These are phyloP conservation scores for Aspergillus clavatus DNA, from an alignment of 2,329 filamentous ascomycete genomes.

Conservation along the genomic window DNA sequence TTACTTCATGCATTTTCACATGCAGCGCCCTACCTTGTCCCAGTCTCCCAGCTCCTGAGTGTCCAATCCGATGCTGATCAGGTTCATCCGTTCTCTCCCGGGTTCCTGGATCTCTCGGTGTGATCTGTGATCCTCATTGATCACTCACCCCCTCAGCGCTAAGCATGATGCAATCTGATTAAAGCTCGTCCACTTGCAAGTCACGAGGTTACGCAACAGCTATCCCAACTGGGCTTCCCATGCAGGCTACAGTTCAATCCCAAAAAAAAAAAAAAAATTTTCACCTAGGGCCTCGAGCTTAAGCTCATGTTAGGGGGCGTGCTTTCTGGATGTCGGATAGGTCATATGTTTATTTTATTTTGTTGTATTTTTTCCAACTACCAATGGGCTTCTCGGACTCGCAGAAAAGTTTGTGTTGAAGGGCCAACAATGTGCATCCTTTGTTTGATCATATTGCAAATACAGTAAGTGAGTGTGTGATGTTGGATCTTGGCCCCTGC, in stretches of 20 bases:
- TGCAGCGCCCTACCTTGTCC: constrained; percentile 3
- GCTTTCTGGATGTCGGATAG: constrained; percentile 1
- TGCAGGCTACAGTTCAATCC: constrained; percentile 14
- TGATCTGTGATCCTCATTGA: constrained; percentile 3
- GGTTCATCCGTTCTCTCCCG: constrained; percentile 8
- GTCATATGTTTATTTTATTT: no score
- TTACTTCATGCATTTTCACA: not conserved
- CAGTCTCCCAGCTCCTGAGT: not conserved
- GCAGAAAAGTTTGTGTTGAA: no score
- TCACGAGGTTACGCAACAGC: constrained; percentile 21
- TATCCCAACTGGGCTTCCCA: constrained; percentile 11
- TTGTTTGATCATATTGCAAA: no score
- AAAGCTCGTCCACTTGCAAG: constrained; percentile 12
- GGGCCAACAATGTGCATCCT: no score
- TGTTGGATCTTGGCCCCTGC: no score
- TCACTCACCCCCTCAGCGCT: constrained; percentile 4
- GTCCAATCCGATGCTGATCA: not conserved
- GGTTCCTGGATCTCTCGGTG: constrained; percentile 11
- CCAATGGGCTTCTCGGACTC: no score
- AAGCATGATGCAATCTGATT: constrained; percentile 14
- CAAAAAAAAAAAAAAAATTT: not conserved
- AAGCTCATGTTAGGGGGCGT: constrained; percentile 18
- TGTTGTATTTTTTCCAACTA: not conserved
- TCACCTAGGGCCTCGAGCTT: not conserved
- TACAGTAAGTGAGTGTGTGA: no score